phyloP scores from a whole-genome alignment of 2,329 filamentous ascomycete species.

The Talaromyces atroroseus region DNA sequence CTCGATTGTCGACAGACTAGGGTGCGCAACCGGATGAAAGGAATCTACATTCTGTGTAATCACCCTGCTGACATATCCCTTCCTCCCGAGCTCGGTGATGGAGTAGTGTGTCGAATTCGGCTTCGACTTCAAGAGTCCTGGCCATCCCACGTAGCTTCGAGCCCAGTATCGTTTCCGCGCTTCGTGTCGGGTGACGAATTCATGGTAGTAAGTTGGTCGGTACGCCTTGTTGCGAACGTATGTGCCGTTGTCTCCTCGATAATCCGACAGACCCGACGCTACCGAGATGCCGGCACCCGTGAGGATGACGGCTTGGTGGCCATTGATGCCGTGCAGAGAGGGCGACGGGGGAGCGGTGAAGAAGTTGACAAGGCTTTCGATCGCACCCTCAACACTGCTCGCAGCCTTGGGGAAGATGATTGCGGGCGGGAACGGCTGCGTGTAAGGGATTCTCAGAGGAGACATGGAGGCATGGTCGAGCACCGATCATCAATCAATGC shows the following conservation, averaged over 20 bases:
- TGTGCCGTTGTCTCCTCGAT: constrained; percentile 81
- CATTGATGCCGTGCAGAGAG: constrained; percentile 40
- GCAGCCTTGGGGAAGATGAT: constrained; percentile 69
- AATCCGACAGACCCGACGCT: constrained; percentile 87
- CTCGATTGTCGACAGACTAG: constrained; percentile 68
- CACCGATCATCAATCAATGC: neutral
- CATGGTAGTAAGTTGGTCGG: constrained; percentile 85
- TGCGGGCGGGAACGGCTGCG: constrained; percentile 70
- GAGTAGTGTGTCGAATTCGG: constrained; percentile 79
- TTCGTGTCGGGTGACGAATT: constrained; percentile 77
- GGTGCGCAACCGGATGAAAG: constrained; percentile 76
- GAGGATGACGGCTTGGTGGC: constrained; percentile 56
- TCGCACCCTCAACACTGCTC: constrained; percentile 62
- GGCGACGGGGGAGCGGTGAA: constrained; percentile 56
- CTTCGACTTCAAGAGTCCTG: constrained; percentile 67
- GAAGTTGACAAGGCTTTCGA: constrained; percentile 72
- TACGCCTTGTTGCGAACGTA: constrained; percentile 89
- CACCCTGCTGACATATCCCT: constrained; percentile 69
- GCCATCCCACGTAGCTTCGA: constrained; percentile 88
- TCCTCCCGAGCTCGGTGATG: constrained; percentile 62
- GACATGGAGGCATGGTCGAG: constrained; percentile 53
- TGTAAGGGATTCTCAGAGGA: constrained; percentile 85
- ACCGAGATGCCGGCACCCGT: constrained; percentile 91
- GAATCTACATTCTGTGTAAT: constrained; percentile 98
- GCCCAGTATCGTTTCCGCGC: constrained; percentile 94